Percentiles rank a stretch among this genome's conserved stretches.
Conservation (phyloP, 2,329 filamentous ascomycete genomes). For the Ceratocystis cubensis region DNA sequence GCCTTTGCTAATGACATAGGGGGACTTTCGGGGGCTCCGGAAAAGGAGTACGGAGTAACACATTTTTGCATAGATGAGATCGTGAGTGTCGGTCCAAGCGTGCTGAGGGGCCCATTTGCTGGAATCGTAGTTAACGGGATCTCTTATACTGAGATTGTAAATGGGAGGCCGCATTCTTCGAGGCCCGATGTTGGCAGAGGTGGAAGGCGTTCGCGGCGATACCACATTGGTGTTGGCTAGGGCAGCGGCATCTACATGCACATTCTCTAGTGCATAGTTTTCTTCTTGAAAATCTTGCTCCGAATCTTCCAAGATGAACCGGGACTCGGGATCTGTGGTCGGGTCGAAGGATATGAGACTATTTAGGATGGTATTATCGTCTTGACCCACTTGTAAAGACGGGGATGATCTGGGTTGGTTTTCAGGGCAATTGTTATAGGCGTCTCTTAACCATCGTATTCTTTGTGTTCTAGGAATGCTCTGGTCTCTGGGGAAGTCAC, state of each 20-base stretch:
- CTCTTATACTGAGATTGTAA: slow-evolving; percentile 30
- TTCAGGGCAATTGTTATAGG: slow-evolving; percentile 23
- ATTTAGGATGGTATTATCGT: neutral
- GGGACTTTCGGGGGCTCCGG: slow-evolving; percentile 44
- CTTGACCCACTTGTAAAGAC: neutral
- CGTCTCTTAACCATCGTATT: slow-evolving; percentile 38
- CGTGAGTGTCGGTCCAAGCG: slow-evolving; percentile 42
- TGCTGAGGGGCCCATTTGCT: slow-evolving; percentile 47
- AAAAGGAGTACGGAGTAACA: slow-evolving; percentile 48
- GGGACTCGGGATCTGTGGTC: neutral
- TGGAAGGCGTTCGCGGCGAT: slow-evolving; percentile 23
- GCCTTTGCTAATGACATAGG: slow-evolving; percentile 44
- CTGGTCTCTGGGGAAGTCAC: slow-evolving; percentile 50
- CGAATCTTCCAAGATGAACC: slow-evolving; percentile 17
- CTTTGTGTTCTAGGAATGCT: slow-evolving; percentile 47
- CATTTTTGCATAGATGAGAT: slow-evolving; percentile 47
- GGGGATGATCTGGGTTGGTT: slow-evolving; percentile 26
- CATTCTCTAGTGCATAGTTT: slow-evolving; percentile 20
- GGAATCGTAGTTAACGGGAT: slow-evolving; percentile 35
- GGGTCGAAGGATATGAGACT: neutral
- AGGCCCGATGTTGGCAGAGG: neutral
- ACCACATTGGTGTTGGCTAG: slow-evolving; percentile 18
- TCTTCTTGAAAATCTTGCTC: slow-evolving; percentile 22
- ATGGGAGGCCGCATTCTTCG: slow-evolving; percentile 20
- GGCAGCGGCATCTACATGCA: slow-evolving; percentile 4